Conservation (phyloP, 768 basidiomycete genomes). For the Lactarius pseudohatsudake region DNA sequence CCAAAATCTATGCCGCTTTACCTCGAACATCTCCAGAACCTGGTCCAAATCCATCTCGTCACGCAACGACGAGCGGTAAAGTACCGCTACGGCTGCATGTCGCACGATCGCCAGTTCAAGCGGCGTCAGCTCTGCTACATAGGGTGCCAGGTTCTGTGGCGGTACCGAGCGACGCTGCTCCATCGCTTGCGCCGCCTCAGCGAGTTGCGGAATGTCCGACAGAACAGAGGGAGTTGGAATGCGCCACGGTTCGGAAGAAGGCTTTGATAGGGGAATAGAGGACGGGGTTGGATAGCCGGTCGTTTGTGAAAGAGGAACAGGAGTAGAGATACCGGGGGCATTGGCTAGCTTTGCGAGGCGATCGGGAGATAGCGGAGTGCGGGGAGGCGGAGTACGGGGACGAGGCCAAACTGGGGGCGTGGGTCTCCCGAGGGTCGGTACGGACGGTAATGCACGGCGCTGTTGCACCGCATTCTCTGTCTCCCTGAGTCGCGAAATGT, state of each 20-base stretch:
- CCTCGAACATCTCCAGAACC: constrained; percentile 87
- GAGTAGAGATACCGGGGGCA: too few relatives aligned
- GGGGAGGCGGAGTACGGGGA: too few relatives aligned
- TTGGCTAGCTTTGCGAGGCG: too few relatives aligned
- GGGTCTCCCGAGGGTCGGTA: constrained; percentile 61
- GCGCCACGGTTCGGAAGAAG: too few relatives aligned
- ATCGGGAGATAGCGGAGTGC: too few relatives aligned
- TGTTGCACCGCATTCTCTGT: background rate
- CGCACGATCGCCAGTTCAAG: constrained; percentile 90
- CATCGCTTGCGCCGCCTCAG: constrained; percentile 89
- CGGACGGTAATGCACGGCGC: background rate
- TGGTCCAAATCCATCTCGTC: constrained; percentile 91
- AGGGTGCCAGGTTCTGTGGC: constrained; percentile 68
- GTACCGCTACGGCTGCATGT: constrained; percentile 80
- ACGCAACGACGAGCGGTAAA: constrained; percentile 74
- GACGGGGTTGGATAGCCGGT: too few relatives aligned
- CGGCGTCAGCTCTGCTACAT: constrained; percentile 79
- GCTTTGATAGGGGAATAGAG: too few relatives aligned
- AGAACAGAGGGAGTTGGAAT: constrained; percentile 41
- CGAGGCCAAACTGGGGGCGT: constrained; percentile 68
- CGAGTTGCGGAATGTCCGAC: constrained; percentile 58
- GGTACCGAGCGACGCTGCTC: constrained; percentile 85
- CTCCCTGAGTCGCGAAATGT: background rate
- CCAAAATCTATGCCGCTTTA: constrained; percentile 94
- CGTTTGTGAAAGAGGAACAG: too few relatives aligned